Evolutionary conservation across 2,329 filamentous ascomycete genomes (phyloP), one percentile per base, ranked within the genome.

Genomic region (Clonostachys rosea): DNA sequence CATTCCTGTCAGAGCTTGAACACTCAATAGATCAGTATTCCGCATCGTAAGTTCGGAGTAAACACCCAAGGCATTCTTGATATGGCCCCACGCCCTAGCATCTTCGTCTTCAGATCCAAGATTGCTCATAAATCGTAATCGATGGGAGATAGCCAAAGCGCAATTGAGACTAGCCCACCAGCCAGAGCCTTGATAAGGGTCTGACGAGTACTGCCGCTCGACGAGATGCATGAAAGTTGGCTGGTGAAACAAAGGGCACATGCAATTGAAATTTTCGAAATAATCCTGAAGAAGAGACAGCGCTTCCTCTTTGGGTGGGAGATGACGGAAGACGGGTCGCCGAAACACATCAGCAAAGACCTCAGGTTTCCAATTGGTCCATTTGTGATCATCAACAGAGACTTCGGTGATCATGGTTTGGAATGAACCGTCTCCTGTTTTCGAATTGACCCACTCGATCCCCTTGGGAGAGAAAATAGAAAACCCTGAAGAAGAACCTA

Each of bases 141-240:
- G 82, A 62, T 96, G 90, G 6, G 92, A 87, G 55, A 96, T 95
- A n/a, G 92, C 94, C 47, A 99, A 71, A 2, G 87, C 90, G 49
- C 95, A 87, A 57, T 99, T 99, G 58, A 99, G 76, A 66, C 91
- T 95, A 6, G 94, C 94, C 92, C 94, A 99, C 94, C 94, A 99
- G 4, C 94, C 94, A 6, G 91, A 95, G 30, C 92, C 91, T 62
- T 95, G 86, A 55, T 96, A 97, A 1, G 92, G 92, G 55, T 97
- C 89, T 44, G 84, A 74, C 1, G 91, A 95, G 66, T 97, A 99
- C 63, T 97, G 92, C 56, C 87, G 84, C 60, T 97, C 91, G 34
- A 96, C 91, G 6, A 97, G 75, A 61, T 96, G 91, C 90, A 97
- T 97, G 62, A 99, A 99, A 0, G 94, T 97, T 2, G 92, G 91